Evolutionary conservation across 2,329 filamentous ascomycete species (phyloP), one percentile per base, ranked within the genome.

Genomic region (Clarireedia monteithiana): DNA sequence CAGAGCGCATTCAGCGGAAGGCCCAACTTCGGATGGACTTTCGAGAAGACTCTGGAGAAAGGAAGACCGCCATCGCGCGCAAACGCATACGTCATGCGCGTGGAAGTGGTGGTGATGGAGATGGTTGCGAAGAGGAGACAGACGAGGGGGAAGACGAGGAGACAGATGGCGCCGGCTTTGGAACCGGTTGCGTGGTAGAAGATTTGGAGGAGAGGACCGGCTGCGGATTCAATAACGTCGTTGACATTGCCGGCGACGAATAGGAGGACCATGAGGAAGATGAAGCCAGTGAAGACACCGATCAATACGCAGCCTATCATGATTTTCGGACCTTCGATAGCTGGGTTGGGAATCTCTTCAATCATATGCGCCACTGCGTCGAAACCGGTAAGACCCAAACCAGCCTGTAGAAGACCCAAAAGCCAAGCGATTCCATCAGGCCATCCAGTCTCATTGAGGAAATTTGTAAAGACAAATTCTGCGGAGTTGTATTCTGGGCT

Each of bases 1-100:
- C 82, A 75, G 2, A 89, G 71, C 0, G 85, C 78, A 63, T 89
- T 87, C 14, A 90, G 70, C 0, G 86, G 86, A 1, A 88, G 78
- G 0, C 79, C 78, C 0, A 88, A 75, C 14, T 68, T 74, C 0
- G 77, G 74, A 64, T 89, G 82, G 1, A 89, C 79, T 46, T 73
- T 76, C 52, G 82, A 77, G 59, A 88, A 85, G 61, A 83, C 69
- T 1, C 67, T 70, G 10, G 81, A 85, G 36, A 76, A 76, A 0
- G 85, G 84, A 6, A 89, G 75, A 15, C 85, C 86, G 2, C 84
- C 79, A 56, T 89, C 85, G 64, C 81, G 59, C 56, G 78, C 83
- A 62, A 87, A 87, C 0, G 84, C 84, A 60, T 83, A 87, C 12
- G 80, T 80, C 82, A 87, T 86, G 12, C 83, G 34, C 12, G 53